Conservation (phyloP, 805 yeast genomes). For the Zygotorulaspora chibaensis region DNA sequence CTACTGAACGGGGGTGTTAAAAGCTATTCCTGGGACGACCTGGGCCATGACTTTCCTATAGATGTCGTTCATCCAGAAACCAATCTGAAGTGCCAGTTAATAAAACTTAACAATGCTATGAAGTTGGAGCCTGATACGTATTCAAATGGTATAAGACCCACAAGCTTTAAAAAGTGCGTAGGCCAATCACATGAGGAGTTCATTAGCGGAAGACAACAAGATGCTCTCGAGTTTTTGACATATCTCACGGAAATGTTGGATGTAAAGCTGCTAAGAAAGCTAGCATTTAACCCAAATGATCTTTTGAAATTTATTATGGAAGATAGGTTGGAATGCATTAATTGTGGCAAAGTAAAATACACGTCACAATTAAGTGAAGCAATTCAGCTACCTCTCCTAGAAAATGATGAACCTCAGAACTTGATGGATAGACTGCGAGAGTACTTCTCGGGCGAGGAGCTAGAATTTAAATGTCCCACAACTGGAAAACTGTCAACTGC, state of each 20-base stretch:
- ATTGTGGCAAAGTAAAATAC: constrained; percentile 60
- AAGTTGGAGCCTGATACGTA: constrained; percentile 44
- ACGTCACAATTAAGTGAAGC: constrained; percentile 54
- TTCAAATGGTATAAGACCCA: constrained; percentile 75
- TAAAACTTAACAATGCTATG: constrained; percentile 77
- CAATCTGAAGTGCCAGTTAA: constrained; percentile 68
- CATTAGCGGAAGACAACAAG: constrained; percentile 85
- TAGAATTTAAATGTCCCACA: constrained; percentile 60
- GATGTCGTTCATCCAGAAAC: constrained; percentile 50
- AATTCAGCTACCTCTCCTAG: constrained; percentile 50
- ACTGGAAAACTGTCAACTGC: constrained; percentile 40
- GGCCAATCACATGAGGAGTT: constrained; percentile 82
- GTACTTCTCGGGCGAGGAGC: constrained; percentile 50
- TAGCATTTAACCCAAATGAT: constrained; percentile 44
- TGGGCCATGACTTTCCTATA: constrained; percentile 38
- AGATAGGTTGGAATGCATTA: constrained; percentile 51
- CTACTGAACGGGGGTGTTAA: constrained; percentile 44
- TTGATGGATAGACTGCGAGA: constrained; percentile 44
- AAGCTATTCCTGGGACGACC: constrained; percentile 36
- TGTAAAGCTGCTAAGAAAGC: constrained; percentile 34
- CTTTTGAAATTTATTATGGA: constrained; percentile 61
- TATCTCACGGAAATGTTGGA: constrained; percentile 65
- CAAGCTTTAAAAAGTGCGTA: constrained; percentile 66
- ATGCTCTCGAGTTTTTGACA: constrained; percentile 83
- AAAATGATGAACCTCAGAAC: constrained; percentile 40